Base-by-base conservation (phyloP, 805 yeast species). In the Vanderwaltozyma tropicalis region DNA sequence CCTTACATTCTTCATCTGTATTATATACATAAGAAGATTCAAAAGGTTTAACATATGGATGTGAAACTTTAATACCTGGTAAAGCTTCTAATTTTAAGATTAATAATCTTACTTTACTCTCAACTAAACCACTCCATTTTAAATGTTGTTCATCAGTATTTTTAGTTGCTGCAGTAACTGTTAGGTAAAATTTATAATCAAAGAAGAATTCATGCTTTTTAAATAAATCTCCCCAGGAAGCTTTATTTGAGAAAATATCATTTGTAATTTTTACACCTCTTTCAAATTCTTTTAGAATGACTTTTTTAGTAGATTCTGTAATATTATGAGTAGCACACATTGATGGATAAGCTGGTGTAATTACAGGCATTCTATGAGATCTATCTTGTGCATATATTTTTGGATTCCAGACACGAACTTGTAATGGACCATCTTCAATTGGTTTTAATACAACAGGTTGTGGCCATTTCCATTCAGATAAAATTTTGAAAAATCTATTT, bases 301-400 rank as follows among this genome's bases (percentile, higher is more conserved):
- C 74, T 49, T 73, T 76, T 59, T 85, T 89, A 0, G 97, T 89
- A 0, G 96, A 86, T 14, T 73, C 75, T 2, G 94, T 80, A 32
- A 92, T 88, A 57, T 92, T 92, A 59, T 92, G 98, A 1, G 98
- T 92, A 0, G 98, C 96, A 63, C 98, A 92, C 98, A 92, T 92
- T 1, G 96, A 88, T n/a, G 62, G 62, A 35, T 57, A 57, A 0
- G 97, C 97, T 0, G 98, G 98, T 0, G 98, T 92, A 41, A 92
- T 92, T 10, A 92, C 95, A 0, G 98, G 98, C 98, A 92, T 92
- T 48, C 79, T 69, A 61, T 92, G 98, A 25, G 76, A 76, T 42
- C 94, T 73, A 59, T 92, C 98, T 49, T 78, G 85, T 1, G 92
- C 80, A 55, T 92, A 92, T 3, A 89, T 62, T 44, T 81, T 73